These are phyloP conservation scores for Vitis rotundifolia DNA, from an alignment of 164 flowering plant species.

Conservation along the genomic window DNA sequence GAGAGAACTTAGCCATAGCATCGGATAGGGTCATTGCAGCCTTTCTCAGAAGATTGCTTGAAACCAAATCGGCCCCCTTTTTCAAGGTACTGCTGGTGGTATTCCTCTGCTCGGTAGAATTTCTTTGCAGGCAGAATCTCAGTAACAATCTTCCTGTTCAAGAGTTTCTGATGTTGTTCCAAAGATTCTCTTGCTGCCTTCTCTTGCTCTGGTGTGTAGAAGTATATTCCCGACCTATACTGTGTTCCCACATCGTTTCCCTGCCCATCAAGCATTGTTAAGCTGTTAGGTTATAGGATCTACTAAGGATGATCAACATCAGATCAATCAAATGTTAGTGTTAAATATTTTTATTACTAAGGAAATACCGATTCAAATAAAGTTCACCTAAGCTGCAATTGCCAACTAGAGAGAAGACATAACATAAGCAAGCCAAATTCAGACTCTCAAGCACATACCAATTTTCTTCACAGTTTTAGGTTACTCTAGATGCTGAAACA, in stretches of 20 bases:
- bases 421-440: no score
- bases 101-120: constrained; percentile 88
- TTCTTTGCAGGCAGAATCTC: constrained; percentile 92
- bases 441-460: no score
- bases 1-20: constrained; percentile 54
- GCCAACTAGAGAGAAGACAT: no score
- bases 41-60: constrained; percentile 71
- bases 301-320: no score
- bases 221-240: constrained; percentile 92
- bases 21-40: constrained; percentile 82
- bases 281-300: background rate
- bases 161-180: constrained; percentile 62
- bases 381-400: no score
- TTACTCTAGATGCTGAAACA: no score
- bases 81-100: constrained; percentile 88
- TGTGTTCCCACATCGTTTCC: constrained; percentile 92
- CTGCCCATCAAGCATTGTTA: constrained; percentile 32
- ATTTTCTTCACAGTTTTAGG: no score
- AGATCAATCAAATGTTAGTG: no score
- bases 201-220: constrained; percentile 87
- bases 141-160: constrained; percentile 74
- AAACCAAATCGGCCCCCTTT: constrained; percentile 88
- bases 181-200: constrained; percentile 60
- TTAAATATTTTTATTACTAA: no score
- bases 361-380: no score